Base-by-base conservation (phyloP, 1,284 basidiomycete species). In the Pseudozyma hubeiensis region DNA sequence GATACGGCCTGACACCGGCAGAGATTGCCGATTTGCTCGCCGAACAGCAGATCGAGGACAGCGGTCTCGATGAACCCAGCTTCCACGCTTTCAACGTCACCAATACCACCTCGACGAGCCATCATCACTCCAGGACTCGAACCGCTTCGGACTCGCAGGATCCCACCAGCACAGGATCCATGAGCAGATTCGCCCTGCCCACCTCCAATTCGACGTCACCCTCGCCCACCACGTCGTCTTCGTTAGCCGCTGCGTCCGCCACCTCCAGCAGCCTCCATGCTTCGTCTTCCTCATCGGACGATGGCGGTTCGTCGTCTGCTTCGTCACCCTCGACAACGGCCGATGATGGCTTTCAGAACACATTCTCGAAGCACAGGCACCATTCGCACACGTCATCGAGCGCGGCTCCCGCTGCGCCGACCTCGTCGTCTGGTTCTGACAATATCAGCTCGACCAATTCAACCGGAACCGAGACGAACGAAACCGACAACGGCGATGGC, bases 21-120 rank as follows among this genome's bases (percentile, higher is more conserved):
- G 48, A 64, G 44, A 64, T 70, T 29, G 50, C 59, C n/a, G 39
- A 57, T 14, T 24, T 70, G 29, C 50, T 70, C 31, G 46, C 17
- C 24, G 45, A 61, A 5, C 41, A 70, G n/a, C 5, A 53, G 10
- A 31, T 46, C 14, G 46, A 59, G 31, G 37, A 69, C 52, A 45
- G 19, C 19, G 46, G 34, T 47, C 16, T 58, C 24, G 49, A 49
- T 11, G 34, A 47, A 11, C 45, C 66, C 11, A 6, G 49, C 44
- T 16, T 41, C 5, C 24, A 24, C 24, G 24, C 24, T 24, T 45
- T 53, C 49, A 55, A 58, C 17, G n/a, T 37, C n/a, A 44, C 47
- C 44, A 56, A 53, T 48, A 51, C 67, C 31, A 57, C 61, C 35
- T 43, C 53, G 13, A 40, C 46, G 14, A 50, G 51, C 8, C 60